phyloP scores from a whole-genome alignment of 495 filamentous ascomycete genomes.

The Hyaloscypha finlandica region DNA sequence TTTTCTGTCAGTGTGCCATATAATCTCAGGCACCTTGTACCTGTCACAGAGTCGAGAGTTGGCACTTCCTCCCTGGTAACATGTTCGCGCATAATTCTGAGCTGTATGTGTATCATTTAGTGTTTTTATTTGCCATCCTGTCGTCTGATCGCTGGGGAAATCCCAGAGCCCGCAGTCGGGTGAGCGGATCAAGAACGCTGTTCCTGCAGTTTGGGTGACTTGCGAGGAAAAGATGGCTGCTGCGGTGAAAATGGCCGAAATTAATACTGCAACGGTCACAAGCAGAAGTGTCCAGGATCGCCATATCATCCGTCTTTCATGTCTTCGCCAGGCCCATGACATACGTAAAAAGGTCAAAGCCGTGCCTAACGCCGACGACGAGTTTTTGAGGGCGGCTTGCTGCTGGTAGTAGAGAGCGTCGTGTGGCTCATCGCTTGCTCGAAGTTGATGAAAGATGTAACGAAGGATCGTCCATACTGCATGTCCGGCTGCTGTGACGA shows the following conservation, averaged over 20 bases:
- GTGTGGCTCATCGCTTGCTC: constrained; percentile 23
- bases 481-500: constrained; percentile 39
- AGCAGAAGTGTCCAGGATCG: constrained; percentile 33
- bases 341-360: constrained; percentile 35
- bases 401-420: constrained; percentile 39
- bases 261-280: constrained; percentile 34
- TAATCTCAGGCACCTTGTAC: constrained; percentile 26
- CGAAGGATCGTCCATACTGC: constrained; percentile 43
- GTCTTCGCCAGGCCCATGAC: constrained; percentile 37
- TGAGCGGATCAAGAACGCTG: constrained; percentile 33
- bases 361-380: constrained; percentile 30
- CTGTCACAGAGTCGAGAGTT: constrained; percentile 1
- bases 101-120: constrained; percentile 35
- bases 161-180: constrained; percentile 34
- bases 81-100: constrained; percentile 34
- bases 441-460: constrained; percentile 41
- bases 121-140: not conserved
- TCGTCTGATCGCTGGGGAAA: not conserved
- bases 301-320: constrained; percentile 26
- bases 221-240: constrained; percentile 40
- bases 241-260: constrained; percentile 35
- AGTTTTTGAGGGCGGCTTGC: constrained; percentile 42
- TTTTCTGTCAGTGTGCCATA: constrained; percentile 31
- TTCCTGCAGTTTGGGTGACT: constrained; percentile 35
- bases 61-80: constrained; percentile 28